phyloP scores from a whole-genome alignment of 1,139 yeast genomes.

The Geotrichum australiense region DNA sequence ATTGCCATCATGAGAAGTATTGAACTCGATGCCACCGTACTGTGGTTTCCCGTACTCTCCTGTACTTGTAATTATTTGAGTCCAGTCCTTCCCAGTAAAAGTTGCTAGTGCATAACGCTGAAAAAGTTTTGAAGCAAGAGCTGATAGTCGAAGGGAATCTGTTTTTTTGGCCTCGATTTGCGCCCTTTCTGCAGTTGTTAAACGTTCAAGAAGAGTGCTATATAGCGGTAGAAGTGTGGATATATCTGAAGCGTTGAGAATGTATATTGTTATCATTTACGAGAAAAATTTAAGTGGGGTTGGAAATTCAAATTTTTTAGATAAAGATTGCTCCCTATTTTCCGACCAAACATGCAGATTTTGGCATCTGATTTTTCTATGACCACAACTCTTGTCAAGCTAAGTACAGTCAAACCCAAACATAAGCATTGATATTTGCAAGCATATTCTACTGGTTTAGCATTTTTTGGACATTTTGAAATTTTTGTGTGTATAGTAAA shows the following conservation, averaged over 20 bases:
- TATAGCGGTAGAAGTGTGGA: neutral
- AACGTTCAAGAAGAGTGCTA: neutral
- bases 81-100: neutral
- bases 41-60: constrained; percentile 6
- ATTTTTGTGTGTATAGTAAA: too few relatives aligned
- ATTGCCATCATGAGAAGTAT: constrained; percentile 11
- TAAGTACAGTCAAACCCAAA: too few relatives aligned
- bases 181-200: neutral
- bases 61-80: neutral
- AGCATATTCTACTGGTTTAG: too few relatives aligned
- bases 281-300: too few relatives aligned
- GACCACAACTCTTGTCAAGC: too few relatives aligned
- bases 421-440: too few relatives aligned
- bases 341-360: too few relatives aligned
- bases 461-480: too few relatives aligned
- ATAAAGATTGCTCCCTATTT: too few relatives aligned
- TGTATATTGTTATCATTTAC: too few relatives aligned
- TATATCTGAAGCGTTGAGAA: neutral
- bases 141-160: neutral
- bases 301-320: too few relatives aligned
- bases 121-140: constrained; percentile 9
- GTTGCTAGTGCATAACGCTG: constrained; percentile 8
- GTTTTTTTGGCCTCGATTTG: constrained; percentile 3
- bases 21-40: neutral
- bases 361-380: too few relatives aligned